Base-by-base conservation (phyloP, 2,329 filamentous ascomycete species). In the Aspergillus fischeri region DNA sequence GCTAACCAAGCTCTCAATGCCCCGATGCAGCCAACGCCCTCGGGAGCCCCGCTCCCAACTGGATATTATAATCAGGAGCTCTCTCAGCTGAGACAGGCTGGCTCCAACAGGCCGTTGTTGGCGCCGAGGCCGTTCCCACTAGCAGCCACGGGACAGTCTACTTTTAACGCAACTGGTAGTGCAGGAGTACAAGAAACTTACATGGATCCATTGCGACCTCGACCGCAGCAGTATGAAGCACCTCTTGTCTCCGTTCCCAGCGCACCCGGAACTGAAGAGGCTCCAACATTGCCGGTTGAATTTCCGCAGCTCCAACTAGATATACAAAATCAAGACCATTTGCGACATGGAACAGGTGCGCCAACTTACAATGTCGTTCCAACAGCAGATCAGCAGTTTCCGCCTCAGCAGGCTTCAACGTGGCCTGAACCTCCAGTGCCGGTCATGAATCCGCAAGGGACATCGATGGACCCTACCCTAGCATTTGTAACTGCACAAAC, bases 71-170 rank as follows among this genome's bases (percentile, higher is more conserved):
- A 58, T 51, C 50, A 66, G 51, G 57, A 65, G 11, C 59, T 65
- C 2, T 60, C 64, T 28, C 68, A 69, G 49, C 68, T 68, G 44
- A 65, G 63, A 29, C 62, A 69, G 7, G 61, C 67, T 17, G 67
- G 67, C n/a, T 64, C 69, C 28, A 70, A 70, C 53, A 69, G 69
- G 56, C 72, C 70, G 4, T 61, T 71, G 52, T 55, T 74, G n/a
- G 72, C 72, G 9, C 72, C 72, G 10, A 66, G 65, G n/a, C 65
- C 70, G 17, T 52, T 32, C 52, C 63, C 52, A 7, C 53, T 60
- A n/a, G 42, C 50, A 25, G 49, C 54, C 20, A 48, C 57, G 35
- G 63, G 54, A 14, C 61, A 67, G 52, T 48, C 44, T 17, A 42
- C 53, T 20, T 48, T 56, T 11, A 44, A 61, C 4, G 47, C 60